Evolutionary conservation across 2,329 filamentous ascomycete species (phyloP), one percentile per base, ranked within the genome.

Genomic region (Xylariaceae sp.): DNA sequence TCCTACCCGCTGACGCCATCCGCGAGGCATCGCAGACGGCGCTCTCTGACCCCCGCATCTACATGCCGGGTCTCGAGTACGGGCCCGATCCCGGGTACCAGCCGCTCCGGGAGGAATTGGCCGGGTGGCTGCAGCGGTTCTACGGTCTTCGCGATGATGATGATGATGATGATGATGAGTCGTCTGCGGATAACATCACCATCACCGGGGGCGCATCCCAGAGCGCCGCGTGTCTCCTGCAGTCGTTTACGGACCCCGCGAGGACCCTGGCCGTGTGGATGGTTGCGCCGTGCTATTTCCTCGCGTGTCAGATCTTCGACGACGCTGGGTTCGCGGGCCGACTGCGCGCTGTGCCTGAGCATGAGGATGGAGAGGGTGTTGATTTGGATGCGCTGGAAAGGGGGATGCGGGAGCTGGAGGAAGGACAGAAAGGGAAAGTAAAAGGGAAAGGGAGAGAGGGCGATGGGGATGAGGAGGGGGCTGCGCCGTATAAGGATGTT

Each of bases 141-240:
- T 92, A 88, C 32, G 6, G 8, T 27, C n/a, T 59, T 58, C 3
- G 44, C 48, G 7, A 44, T 44, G 12, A 50, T 64, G 6, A 63
- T 68, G 3, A 66, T 79, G 29, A 25, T 20, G 40, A 19, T 54
- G 64, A 19, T 22, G 32, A 22, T 17, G 5, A n/a, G 4, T 22
- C 17, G 19, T 6, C 34, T 22, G 25, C 37, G 4, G 73, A 80
- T 3, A 76, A 88, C 23, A 84, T 95, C 43, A 86, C 83, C 61
- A 84, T 95, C 62, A 88, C 87, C 0, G 89, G 90, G 36, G 91
- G 91, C 14, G 91, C 91, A 3, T 88, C 82, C 54, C 90, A 95
- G 72, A 90, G 84, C 61, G 65, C 95, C 2, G 88, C 86, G 0
- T 86, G 82, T 58, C 69, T 95, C 4, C 69, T 95, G 40, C 80